Base-by-base conservation (phyloP, 345 rosid species). In the Sisymbrium irio region DNA sequence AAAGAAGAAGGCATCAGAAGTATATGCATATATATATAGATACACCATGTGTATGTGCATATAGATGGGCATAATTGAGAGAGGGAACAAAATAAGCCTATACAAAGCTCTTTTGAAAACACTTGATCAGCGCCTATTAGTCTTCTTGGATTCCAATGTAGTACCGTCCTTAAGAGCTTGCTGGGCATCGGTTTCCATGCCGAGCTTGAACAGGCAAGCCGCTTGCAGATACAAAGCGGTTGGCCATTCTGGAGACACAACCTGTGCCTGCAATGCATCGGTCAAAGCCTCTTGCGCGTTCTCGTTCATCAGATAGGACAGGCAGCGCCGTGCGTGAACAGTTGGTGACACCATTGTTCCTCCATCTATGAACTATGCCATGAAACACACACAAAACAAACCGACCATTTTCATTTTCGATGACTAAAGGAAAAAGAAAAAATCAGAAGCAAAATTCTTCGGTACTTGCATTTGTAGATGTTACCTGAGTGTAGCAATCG, bases 291-390 rank as follows among this genome's bases (percentile, higher is more conserved):
- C 88, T 72, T 87, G 93, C 30, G 88, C 77, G 85, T 82, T 84
- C 47, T 85, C 91, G 15, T 65, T 88, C 81, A 89, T 88, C 84
- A 94, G 72, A 82, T 89, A 87, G 6, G 88, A 87, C 46, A 94
- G 69, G 86, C 97, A 91, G 20, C 98, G 92, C 79, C 98, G 79
- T 2, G 97, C 98, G 42, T 84, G 88, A 18, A 93, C 91, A 0
- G 97, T 93, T 6, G 97, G 98, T 15, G 98, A 93, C 36, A 91
- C 91, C 94, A 93, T 91, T 44, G 98, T 89, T 70, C 94, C 97
- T 30, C 96, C 97, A 42, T 91, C 96, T 45, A 94, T 91, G 85
- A 94, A 94, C 98, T 88, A 47, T 72, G 74, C 27, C 42, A 67
- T 22, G 0, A 67, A 13, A 62, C 69, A 67, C 33, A 28, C 33